Evolutionary conservation across 2,329 filamentous ascomycete genomes (phyloP).

Genomic region (Colletotrichum brevisporum): DNA sequence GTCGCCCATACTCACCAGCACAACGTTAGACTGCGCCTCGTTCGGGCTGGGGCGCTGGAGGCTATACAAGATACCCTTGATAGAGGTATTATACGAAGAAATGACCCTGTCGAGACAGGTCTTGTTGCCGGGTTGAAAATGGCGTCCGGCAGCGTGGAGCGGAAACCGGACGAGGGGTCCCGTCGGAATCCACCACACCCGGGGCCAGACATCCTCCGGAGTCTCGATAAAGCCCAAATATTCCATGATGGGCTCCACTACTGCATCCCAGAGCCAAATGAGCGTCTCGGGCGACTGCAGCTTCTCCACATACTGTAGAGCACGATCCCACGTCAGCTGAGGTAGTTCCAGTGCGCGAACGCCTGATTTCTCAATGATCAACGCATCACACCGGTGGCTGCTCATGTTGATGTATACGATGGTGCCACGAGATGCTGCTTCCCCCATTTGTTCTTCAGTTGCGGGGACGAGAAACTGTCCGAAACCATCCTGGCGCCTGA

Average conservation of each 20-base stretch:
- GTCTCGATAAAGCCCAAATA: slow-evolving; percentile 43
- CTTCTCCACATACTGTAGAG: background rate
- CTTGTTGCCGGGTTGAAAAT: slow-evolving; percentile 41
- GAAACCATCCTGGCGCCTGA: slow-evolving; percentile 43
- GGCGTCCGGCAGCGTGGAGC: slow-evolving; percentile 52
- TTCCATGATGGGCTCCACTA: slow-evolving; percentile 46
- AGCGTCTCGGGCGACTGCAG: slow-evolving; percentile 38
- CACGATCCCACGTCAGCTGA: slow-evolving; percentile 16
- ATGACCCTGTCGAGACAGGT: slow-evolving; percentile 52
- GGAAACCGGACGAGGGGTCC: slow-evolving; percentile 48
- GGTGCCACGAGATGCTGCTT: slow-evolving; percentile 44
- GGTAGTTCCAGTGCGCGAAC: slow-evolving; percentile 43
- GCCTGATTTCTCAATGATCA: slow-evolving; percentile 44
- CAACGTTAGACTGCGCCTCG: background rate
- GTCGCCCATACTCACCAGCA: slow-evolving; percentile 50
- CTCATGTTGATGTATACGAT: slow-evolving; percentile 51
- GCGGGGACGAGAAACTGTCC: slow-evolving; percentile 45
- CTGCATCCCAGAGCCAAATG: slow-evolving; percentile 50
- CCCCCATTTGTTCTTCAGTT: slow-evolving; percentile 40
- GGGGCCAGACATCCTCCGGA: slow-evolving; percentile 43
- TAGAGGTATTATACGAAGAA: slow-evolving; percentile 55
- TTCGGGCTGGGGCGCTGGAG: slow-evolving; percentile 3
- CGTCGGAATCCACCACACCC: slow-evolving; percentile 53
- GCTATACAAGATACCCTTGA: slow-evolving; percentile 49
- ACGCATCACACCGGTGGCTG: slow-evolving; percentile 47